A percentile compares a stretch with the other conserved stretches of the same genome.
Evolutionary conservation across 805 yeast species (phyloP).

Genomic region (Wickerhamiella sergipiensis): DNA sequence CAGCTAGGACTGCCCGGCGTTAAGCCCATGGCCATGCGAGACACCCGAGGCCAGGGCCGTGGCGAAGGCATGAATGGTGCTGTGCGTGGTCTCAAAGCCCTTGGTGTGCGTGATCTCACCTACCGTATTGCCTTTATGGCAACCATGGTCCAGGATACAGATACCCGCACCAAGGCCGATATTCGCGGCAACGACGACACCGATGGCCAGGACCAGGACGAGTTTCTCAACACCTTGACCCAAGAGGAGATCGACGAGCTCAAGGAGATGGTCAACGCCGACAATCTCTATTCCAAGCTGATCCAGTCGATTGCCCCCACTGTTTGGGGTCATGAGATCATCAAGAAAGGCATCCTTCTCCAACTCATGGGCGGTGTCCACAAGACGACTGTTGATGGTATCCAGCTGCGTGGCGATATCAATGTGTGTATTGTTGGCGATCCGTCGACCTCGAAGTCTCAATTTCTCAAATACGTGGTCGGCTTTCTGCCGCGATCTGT

Average conservation of each 20-base stretch:
- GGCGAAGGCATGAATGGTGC: slow-evolving; percentile 68
- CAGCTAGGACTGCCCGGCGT: slow-evolving; percentile 93
- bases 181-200: slow-evolving; percentile 29
- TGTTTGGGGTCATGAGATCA: slow-evolving; percentile 88
- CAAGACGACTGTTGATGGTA: slow-evolving; percentile 85
- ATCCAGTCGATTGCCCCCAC: slow-evolving; percentile 90
- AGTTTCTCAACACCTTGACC: slow-evolving; percentile 61
- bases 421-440: slow-evolving; percentile 95
- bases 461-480: slow-evolving; percentile 84
- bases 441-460: slow-evolving; percentile 95
- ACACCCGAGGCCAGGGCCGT: slow-evolving; percentile 41
- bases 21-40: slow-evolving; percentile 70
- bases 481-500: slow-evolving; percentile 87
- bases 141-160: slow-evolving; percentile 67
- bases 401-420: slow-evolving; percentile 89
- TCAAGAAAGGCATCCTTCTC: slow-evolving; percentile 79
- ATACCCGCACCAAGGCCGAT: slow-evolving; percentile 24
- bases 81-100: slow-evolving; percentile 71
- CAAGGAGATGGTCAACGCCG: slow-evolving; percentile 81
- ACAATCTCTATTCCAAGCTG: slow-evolving; percentile 67
- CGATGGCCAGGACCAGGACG: slow-evolving; percentile 64
- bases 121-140: slow-evolving; percentile 86
- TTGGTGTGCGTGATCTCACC: slow-evolving; percentile 92
- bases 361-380: slow-evolving; percentile 94
- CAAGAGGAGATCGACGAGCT: slow-evolving; percentile 74